phyloP scores from a whole-genome alignment of 768 basidiomycete genomes.

The Tylopilus rubrobrunneus region DNA sequence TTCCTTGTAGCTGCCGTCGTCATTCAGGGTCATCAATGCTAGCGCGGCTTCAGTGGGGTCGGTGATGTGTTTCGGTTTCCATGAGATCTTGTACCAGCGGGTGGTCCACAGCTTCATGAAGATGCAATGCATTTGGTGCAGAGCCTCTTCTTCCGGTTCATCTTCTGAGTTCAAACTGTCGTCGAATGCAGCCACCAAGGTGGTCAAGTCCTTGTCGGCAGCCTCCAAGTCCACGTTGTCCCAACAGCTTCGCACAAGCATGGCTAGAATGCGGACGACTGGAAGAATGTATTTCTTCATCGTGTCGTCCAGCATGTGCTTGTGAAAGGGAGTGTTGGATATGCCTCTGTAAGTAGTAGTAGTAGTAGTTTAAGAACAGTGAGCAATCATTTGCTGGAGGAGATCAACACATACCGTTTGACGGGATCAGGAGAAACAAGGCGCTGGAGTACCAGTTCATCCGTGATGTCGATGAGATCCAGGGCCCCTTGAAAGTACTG shows the following conservation, averaged over 20 bases:
- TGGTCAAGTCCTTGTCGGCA: too few species aligned
- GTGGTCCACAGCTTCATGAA: slow-evolving; percentile 10
- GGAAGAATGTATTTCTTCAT: slow-evolving; percentile 14
- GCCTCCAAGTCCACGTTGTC: too few species aligned
- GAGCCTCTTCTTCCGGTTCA: too few species aligned
- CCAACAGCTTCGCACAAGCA: neutral
- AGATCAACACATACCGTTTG: neutral
- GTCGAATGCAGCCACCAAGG: too few species aligned
- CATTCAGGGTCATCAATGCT: neutral
- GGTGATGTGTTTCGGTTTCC: neutral
- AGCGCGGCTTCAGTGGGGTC: neutral
- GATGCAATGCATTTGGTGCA: slow-evolving; percentile 2
- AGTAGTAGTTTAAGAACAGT: too few species aligned
- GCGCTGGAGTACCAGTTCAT: slow-evolving; percentile 8
- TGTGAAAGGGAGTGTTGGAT: slow-evolving; percentile 23
- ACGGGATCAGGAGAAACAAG: slow-evolving; percentile 11
- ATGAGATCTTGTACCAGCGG: neutral
- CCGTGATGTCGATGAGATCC: neutral
- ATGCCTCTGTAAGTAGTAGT: slow-evolving; percentile 6
- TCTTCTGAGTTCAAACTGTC: too few species aligned
- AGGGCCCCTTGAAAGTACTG: slow-evolving; percentile 1
- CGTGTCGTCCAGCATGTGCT: slow-evolving; percentile 8
- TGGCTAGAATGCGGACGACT: neutral
- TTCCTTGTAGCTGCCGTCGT: slow-evolving; percentile 19
- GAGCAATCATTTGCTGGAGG: too few species aligned